Conservation (phyloP, 352 stramenopile species). For the Globisporangium apiculatum region DNA sequence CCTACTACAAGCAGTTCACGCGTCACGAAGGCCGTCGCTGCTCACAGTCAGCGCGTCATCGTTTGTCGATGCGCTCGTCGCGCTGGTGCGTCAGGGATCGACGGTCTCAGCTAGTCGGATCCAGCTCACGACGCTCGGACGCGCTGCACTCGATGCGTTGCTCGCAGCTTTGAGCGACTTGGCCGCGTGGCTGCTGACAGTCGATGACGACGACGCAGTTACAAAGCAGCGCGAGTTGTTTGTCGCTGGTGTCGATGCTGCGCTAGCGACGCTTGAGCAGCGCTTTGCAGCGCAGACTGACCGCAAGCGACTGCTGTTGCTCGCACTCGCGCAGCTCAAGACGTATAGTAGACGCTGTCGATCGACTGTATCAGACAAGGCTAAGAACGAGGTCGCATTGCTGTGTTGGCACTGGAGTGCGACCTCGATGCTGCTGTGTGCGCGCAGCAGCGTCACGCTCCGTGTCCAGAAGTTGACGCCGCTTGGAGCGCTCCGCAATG, state of each 20-base stretch:
- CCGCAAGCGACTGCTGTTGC: conserved; percentile 4
- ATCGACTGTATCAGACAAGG: neutral
- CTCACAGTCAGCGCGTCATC: conserved; percentile 3
- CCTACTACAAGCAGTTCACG: neutral
- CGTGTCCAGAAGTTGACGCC: conserved; percentile 18
- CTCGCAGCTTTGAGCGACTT: conserved; percentile 28
- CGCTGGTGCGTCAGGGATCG: conserved; percentile 1
- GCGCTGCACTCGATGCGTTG: conserved; percentile 47
- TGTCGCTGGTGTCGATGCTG: neutral
- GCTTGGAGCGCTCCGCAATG: conserved; percentile 8
- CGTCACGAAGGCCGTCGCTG: neutral
- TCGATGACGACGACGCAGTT: neutral
- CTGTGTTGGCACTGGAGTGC: conserved; percentile 65
- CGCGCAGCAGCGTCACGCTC: conserved; percentile 26
- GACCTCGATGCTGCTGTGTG: conserved; percentile 37
- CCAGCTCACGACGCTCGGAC: conserved; percentile 48
- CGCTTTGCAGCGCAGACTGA: neutral
- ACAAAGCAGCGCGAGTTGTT: too few species aligned
- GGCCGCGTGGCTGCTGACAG: conserved; percentile 12
- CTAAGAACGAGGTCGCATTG: conserved; percentile 16
- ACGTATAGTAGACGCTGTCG: conserved; percentile 11
- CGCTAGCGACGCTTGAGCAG: conserved; percentile 17
- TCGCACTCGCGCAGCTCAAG: conserved; percentile 8
- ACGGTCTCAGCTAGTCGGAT: conserved; percentile 10
- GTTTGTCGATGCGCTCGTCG: conserved; percentile 5